Evolutionary conservation across 345 rosid species (phyloP), one percentile per base, ranked within the genome.

Genomic region (Carallia brachiata): DNA sequence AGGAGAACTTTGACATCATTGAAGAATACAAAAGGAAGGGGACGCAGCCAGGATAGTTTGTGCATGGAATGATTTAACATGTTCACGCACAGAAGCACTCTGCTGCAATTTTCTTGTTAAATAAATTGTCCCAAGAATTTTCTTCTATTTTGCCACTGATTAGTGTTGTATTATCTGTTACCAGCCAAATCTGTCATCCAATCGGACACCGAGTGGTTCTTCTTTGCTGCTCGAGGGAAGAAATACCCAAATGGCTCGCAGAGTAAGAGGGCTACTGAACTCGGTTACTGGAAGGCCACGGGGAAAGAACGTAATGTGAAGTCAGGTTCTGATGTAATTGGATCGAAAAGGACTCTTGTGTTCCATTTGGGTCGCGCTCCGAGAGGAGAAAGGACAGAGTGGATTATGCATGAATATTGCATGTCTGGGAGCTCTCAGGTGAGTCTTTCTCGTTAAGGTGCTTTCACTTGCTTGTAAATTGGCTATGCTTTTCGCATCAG

Each of bases 321-420:
- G 81, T 78, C 86, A 0, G 93, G 90, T 23, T 67, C 79, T 53
- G 62, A 67, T 27, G 75, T 85, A 19, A 84, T 91, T 64, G 98
- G 98, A 18, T 85, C 90, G 5, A 94, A 94, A 78, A 90, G 98
- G 80, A 91, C 98, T 40, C 95, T 94, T 0, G 95, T 94, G 17
- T 91, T 94, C 76, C 98, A 94, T 69, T 47, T 70, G 0, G 97
- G 98, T 59, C 96, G 98, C 44, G 98, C 95, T 0, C 96, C 98
- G 1, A 88, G 82, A 31, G 97, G 96, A 6, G 92, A 94, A 64
- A 84, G 97, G 79, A 94, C 98, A 0, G 98, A 91, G 66, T 91
- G 98, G 97, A 94, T 90, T 59, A 87, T 94, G 92, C 96, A 94
- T 30, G 97, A 94, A 70, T 94, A 82, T 68, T 88, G 93, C 69